These are phyloP conservation scores for Xylaria sp. DNA, from an alignment of 2,329 filamentous ascomycete genomes.

Conservation along the genomic window DNA sequence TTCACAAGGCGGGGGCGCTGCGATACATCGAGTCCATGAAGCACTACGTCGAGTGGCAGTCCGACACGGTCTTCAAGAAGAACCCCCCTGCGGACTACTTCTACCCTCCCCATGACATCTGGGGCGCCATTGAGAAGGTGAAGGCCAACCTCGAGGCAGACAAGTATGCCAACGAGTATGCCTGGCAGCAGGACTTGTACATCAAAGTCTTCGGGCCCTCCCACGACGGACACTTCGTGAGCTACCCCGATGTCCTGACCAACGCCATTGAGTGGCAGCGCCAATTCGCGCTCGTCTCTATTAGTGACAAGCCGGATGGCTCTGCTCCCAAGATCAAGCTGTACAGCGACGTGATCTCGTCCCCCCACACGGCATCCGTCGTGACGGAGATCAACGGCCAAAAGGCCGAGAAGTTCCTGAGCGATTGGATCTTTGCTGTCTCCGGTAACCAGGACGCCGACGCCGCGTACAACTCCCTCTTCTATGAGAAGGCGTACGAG, in stretches of 20 bases:
- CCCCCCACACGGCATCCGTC: slow-evolving; percentile 47
- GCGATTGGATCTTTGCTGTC: slow-evolving; percentile 49
- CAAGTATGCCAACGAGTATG: slow-evolving; percentile 54
- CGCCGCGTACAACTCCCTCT: slow-evolving; percentile 56
- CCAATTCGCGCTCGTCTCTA: slow-evolving; percentile 47
- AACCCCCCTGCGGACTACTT: slow-evolving; percentile 53
- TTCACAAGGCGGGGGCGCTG: slow-evolving; percentile 54
- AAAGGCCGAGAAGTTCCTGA: slow-evolving; percentile 46
- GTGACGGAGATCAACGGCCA: slow-evolving; percentile 49
- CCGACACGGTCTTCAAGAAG: slow-evolving; percentile 54
- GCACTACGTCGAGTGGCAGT: slow-evolving; percentile 58
- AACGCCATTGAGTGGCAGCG: slow-evolving; percentile 53
- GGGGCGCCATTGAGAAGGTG: slow-evolving; percentile 50
- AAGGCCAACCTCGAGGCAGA: slow-evolving; percentile 49
- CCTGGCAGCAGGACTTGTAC: slow-evolving; percentile 56
- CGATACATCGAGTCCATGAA: slow-evolving; percentile 54
- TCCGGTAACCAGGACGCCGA: slow-evolving; percentile 54
- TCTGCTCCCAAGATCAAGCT: slow-evolving; percentile 49
- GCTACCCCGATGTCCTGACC: slow-evolving; percentile 55
- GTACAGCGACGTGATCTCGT: slow-evolving; percentile 51
- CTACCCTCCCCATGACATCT: slow-evolving; percentile 55
- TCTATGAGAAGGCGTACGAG: slow-evolving; percentile 51
- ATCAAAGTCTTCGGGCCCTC: slow-evolving; percentile 52
- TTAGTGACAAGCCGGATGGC: slow-evolving; percentile 47
- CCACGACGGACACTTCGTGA: slow-evolving; percentile 57